Conservation (phyloP, 805 yeast species). For the Allodekkera sacchari region DNA sequence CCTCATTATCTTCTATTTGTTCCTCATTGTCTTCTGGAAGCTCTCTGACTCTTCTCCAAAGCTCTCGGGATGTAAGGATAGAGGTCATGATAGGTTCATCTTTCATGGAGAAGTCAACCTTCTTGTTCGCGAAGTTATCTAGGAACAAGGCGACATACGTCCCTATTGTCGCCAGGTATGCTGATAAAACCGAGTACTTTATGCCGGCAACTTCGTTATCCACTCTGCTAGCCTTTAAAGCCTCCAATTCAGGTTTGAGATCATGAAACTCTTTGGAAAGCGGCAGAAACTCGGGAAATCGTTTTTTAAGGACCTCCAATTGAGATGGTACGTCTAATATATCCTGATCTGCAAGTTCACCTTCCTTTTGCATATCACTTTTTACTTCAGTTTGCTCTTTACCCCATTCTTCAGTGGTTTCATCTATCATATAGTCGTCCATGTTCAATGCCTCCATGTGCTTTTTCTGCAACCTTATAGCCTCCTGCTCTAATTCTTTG, state of each 20-base stretch:
- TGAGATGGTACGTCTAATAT: constrained; percentile 48
- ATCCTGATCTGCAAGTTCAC: constrained; percentile 31
- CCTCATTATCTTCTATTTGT: constrained; percentile 16
- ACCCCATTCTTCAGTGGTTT: constrained; percentile 72
- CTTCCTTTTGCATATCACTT: constrained; percentile 24
- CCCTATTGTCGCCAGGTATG: constrained; percentile 71
- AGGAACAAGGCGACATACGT: constrained; percentile 72
- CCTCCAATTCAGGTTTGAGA: constrained; percentile 34
- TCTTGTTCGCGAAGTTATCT: constrained; percentile 43
- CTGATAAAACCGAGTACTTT: constrained; percentile 61
- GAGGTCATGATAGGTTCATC: constrained; percentile 88
- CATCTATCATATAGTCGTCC: constrained; percentile 73
- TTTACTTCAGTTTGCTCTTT: constrained; percentile 39
- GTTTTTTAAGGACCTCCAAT: constrained; percentile 42
- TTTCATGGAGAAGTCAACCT: constrained; percentile 53
- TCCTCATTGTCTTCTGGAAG: constrained; percentile 29
- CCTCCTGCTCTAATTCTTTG: constrained; percentile 77
- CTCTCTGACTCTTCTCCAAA: constrained; percentile 78
- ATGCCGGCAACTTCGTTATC: constrained; percentile 32
- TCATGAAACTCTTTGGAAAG: constrained; percentile 51
- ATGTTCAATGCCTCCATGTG: constrained; percentile 69
- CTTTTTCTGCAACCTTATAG: constrained; percentile 73
- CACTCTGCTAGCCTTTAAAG: constrained; percentile 22
- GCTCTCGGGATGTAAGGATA: constrained; percentile 70
- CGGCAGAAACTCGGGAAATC: constrained; percentile 82